Evolutionary conservation across 306 rosid species (phyloP).

Genomic region (Fragaria nilgerrensis): DNA sequence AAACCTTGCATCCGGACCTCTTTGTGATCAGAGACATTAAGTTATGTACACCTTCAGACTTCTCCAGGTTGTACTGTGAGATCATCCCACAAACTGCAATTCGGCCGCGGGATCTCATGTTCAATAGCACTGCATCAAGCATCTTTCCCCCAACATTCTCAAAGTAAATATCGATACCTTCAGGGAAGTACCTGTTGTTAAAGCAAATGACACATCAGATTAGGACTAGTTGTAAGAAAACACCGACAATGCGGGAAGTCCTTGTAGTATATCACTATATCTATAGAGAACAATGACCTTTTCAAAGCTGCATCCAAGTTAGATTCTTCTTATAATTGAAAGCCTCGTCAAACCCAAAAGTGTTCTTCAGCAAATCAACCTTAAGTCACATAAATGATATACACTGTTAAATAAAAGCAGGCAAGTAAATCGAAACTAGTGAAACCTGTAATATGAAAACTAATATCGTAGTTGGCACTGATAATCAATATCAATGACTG

Average conservation of each 20-base stretch:
- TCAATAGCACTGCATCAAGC: slow-evolving; percentile 37
- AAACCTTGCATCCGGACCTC: slow-evolving; percentile 29
- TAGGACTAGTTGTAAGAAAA: neutral
- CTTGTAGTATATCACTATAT: neutral
- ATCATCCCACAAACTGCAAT: slow-evolving; percentile 42
- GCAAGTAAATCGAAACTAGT: too few species aligned
- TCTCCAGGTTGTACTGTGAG: slow-evolving; percentile 40
- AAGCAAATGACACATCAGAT: neutral
- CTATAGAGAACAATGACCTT: neutral
- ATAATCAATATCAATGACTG: neutral
- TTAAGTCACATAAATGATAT: neutral
- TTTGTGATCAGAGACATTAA: neutral
- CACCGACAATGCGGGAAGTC: neutral
- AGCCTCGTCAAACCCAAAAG: slow-evolving; percentile 31
- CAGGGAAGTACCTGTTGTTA: slow-evolving; percentile 10
- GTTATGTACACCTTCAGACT: slow-evolving; percentile 32
- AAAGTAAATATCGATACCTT: slow-evolving; percentile 27
- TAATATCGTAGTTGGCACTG: neutral
- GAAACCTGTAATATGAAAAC: neutral
- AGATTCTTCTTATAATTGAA: slow-evolving; percentile 40
- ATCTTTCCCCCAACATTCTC: slow-evolving; percentile 42
- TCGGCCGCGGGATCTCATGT: slow-evolving; percentile 29
- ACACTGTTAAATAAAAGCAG: too few species aligned
- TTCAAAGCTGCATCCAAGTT: slow-evolving; percentile 28
- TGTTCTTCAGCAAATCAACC: slow-evolving; percentile 34